Percentiles rank a stretch among this genome's conserved stretches.
Conservation (phyloP, 352 stramenopile species). For the Phytophthora macrochlamydospora region DNA sequence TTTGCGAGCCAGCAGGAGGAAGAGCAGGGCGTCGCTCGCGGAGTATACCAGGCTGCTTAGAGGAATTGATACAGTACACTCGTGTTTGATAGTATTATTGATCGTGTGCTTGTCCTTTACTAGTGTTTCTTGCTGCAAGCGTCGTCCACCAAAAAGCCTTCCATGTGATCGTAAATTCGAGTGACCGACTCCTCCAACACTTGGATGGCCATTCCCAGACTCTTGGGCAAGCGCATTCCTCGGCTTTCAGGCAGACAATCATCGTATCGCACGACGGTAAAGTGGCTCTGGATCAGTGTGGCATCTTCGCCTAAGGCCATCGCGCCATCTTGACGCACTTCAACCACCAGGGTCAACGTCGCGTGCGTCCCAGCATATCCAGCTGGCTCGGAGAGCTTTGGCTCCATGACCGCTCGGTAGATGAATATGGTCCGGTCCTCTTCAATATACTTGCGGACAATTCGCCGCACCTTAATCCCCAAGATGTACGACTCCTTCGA, state of each 20-base stretch:
- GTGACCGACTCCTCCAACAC: slow-evolving; percentile 11
- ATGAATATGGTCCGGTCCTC: slow-evolving; percentile 12
- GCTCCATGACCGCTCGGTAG: not conserved
- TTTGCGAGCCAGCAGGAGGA: slow-evolving; percentile 58
- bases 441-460: slow-evolving; percentile 19
- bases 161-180: slow-evolving; percentile 4
- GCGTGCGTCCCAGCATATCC: not conserved
- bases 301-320: not conserved
- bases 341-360: not conserved
- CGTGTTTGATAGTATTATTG: too few species aligned
- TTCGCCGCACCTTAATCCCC: slow-evolving; percentile 11
- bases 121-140: not conserved
- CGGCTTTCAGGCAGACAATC: slow-evolving; percentile 5
- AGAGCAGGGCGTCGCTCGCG: slow-evolving; percentile 24
- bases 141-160: not conserved
- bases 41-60: slow-evolving; percentile 9
- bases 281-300: not conserved
- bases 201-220: slow-evolving; percentile 5
- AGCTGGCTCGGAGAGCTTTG: not conserved
- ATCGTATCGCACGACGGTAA: slow-evolving; percentile 4
- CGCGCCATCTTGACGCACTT: not conserved
- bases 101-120: not conserved
- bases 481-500: not conserved
- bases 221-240: not conserved
- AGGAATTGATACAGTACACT: not conserved